Base-by-base conservation (phyloP, 2,329 filamentous ascomycete species). In the Alternaria alternata region DNA sequence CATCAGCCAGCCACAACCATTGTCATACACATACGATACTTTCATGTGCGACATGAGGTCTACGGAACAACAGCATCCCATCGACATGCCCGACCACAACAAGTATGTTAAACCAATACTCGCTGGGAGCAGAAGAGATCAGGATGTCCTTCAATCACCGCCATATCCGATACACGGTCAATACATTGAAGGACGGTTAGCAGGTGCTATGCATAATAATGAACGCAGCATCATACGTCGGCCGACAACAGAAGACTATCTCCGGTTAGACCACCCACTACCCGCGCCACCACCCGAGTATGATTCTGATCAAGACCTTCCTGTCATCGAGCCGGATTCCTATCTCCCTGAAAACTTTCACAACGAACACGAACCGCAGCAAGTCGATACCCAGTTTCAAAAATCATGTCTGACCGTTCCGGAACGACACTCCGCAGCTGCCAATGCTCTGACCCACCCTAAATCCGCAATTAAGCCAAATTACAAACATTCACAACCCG, bases 301-400 rank as follows among this genome's bases (percentile, higher is more conserved):
- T 44, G 38, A 60, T 34, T 41, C 42, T 1, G 51, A 60, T 14
- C 63, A 61, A 48, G 46, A 58, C 30, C 43, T 60, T 9, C 51
- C 57, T 16, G 42, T 56, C 5, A 56, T 58, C 26, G 51, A 61
- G 12, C 51, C 53, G 22, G 59, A 56, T 34, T 57, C 49, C 9
- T 46, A 49, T 30, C 24, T 59, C 8, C 16, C 28, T 18, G 34
- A 53, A 12, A n/a, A 42, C 7, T 14, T 16, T 16, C 6, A 9
- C n/a, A 7, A 47, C n/a, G 12, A 43, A 12, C 34, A 22, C 9
- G 26, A 34, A 20, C 39, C 8, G 7, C 39, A 42, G 11, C 18
- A 14, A 12, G 18, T 6, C 14, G 16, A 4, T 32, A 2, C 46
- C 14, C 30, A n/a, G 0, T 14, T 5, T 48, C 30, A 48, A 5